Evolutionary conservation across 495 filamentous ascomycete genomes (phyloP).

Genomic region (Aspergillus steynii): DNA sequence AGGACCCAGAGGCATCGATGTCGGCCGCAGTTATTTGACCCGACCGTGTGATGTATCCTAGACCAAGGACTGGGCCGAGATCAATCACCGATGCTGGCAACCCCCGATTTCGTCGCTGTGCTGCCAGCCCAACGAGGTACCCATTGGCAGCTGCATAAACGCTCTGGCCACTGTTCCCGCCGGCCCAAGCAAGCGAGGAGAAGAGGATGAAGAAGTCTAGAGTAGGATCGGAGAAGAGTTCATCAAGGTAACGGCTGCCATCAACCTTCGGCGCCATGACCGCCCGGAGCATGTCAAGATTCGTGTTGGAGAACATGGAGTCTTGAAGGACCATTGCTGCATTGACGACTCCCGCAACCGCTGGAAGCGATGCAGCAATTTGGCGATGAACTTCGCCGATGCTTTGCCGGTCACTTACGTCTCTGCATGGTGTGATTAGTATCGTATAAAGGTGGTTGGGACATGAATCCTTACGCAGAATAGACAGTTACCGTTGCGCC

Average conservation of each 20-base stretch:
- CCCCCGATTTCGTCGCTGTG: neutral
- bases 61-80: slow-evolving; percentile 13
- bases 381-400: neutral
- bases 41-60: neutral
- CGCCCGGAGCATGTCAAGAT: slow-evolving; percentile 7
- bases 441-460: neutral
- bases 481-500: neutral
- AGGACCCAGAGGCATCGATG: neutral
- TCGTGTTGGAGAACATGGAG: slow-evolving; percentile 11
- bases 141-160: neutral
- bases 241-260: slow-evolving; percentile 14
- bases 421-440: neutral
- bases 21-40: neutral
- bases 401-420: neutral
- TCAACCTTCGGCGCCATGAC: slow-evolving; percentile 13
- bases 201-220: slow-evolving; percentile 39
- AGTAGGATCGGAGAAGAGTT: slow-evolving; percentile 15
- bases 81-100: slow-evolving; percentile 34
- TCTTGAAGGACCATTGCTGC: slow-evolving; percentile 34
- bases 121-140: neutral
- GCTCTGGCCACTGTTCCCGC: neutral
- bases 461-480: neutral
- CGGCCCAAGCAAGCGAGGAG: neutral
- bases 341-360: slow-evolving; percentile 54
- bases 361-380: slow-evolving; percentile 21